Evolutionary conservation across 345 rosid genomes (phyloP).

Genomic region (Eucalyptus tenuipes): DNA sequence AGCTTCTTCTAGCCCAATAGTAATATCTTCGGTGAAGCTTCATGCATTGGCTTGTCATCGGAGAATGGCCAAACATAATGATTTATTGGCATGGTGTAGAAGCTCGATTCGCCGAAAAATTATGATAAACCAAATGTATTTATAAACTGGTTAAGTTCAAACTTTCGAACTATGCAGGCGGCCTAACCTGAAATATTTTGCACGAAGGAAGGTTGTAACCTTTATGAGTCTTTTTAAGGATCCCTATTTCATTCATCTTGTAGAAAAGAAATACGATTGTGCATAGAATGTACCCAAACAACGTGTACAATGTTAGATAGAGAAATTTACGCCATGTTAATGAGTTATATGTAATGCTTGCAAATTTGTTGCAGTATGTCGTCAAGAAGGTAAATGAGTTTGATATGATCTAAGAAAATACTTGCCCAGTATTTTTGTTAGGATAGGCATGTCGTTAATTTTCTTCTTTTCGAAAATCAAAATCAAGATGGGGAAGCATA

Average conservation of each 20-base stretch:
- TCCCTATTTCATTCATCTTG: background rate
- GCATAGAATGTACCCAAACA: background rate
- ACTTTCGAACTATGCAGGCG: fast-evolving
- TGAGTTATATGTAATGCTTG: background rate
- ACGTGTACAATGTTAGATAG: fast-evolving
- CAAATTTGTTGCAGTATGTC: background rate
- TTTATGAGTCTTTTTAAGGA: background rate
- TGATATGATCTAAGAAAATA: background rate
- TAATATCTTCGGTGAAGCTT: too few relatives aligned
- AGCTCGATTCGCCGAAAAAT: fast-evolving
- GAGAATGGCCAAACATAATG: too few relatives aligned
- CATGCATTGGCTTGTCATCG: too few relatives aligned
- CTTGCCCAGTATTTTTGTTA: background rate
- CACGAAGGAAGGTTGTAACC: background rate
- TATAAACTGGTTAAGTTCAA: background rate
- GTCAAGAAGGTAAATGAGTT: background rate
- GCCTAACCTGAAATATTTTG: background rate
- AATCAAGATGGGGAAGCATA: background rate
- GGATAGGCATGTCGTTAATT: background rate
- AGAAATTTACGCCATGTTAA: background rate
- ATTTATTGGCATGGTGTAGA: too few relatives aligned
- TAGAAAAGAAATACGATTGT: background rate
- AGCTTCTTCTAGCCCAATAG: too few relatives aligned
- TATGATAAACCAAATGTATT: fast-evolving
- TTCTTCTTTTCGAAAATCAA: background rate